Evolutionary conservation across 2,329 filamentous ascomycete species (phyloP), one percentile per base, ranked within the genome.

Genomic region (Epichloe scottii): DNA sequence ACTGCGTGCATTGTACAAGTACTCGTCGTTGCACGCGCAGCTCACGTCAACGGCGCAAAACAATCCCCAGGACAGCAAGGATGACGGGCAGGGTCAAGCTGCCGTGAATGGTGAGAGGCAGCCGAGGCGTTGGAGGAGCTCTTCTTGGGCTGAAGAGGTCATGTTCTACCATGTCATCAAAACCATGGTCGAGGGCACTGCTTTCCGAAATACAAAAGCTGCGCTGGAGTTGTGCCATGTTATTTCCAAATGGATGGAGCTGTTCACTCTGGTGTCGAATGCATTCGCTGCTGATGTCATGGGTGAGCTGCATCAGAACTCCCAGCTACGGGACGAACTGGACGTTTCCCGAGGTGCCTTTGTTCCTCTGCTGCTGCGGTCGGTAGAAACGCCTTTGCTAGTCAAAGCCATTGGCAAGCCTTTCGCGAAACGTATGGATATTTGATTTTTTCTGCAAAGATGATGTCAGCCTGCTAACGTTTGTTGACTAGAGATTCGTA

Each of bases 91-190:
- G 33, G 33, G 48, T 12, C 47, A 46, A 42, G 26, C 23, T 53
- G 46, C 52, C 49, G 46, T 56, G 5, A 54, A 50, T 15, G 55
- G 56, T 15, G 57, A 59, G 6, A 59, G 61, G 21, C 54, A 58
- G 50, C 46, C 54, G 1, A 52, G 63, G 33, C 64, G 73, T 54
- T 84, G 80, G 79, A 69, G 64, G 48, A 77, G 67, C 62, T 82
- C 79, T 1, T 81, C 78, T 55, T 70, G 70, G 53, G 66, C 85
- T 0, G 93, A 98, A 64, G 95, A 96, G 69, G 84, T 93, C 48
- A 87, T 97, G 68, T 85, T 96, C 62, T 94, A 95, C 66, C 83
- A 90, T 3, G 89, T 98, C 48, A 88, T 89, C 2, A 95, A 94
- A 68, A 86, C 84, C 0, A 89, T 97, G 48, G 85, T 74, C 1